phyloP scores from a whole-genome alignment of 1,139 yeast genomes.

The Scheffersomyces insectosa region DNA sequence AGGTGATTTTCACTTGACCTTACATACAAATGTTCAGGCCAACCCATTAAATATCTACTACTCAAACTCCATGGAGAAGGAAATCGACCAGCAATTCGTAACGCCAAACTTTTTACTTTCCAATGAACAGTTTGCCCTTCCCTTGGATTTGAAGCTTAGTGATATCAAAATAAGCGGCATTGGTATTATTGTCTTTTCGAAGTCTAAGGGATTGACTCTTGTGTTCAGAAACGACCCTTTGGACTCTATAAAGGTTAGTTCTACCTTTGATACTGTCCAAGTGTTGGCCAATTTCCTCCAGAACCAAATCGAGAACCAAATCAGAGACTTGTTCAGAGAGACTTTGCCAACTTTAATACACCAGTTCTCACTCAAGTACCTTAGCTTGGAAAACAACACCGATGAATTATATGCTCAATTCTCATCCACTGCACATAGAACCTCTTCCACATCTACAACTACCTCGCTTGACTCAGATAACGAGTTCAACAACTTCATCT shows the following conservation, averaged over 20 bases:
- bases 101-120: conserved; percentile 70
- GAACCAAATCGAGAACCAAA: conserved; percentile 78
- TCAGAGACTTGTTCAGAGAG: conserved; percentile 78
- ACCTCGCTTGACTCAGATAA: conserved; percentile 48
- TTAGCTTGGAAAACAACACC: conserved; percentile 47
- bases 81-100: conserved; percentile 45
- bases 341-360: conserved; percentile 81
- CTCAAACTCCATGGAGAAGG: conserved; percentile 46
- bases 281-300: conserved; percentile 81
- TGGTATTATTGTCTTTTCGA: conserved; percentile 79
- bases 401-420: conserved; percentile 26
- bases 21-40: conserved; percentile 83
- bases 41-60: conserved; percentile 75
- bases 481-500: conserved; percentile 7
- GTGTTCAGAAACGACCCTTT: conserved; percentile 89
- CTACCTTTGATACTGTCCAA: conserved; percentile 83
- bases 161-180: conserved; percentile 77
- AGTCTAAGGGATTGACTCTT: conserved; percentile 78
- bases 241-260: conserved; percentile 76
- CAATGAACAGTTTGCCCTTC: conserved; percentile 70
- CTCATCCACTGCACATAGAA: conserved; percentile 3
- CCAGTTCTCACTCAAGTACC: conserved; percentile 71
- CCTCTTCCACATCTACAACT: conserved; percentile 12
- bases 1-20: conserved; percentile 79
- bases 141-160: conserved; percentile 72